These are phyloP conservation scores for Pythium oligandrum DNA, from an alignment of 352 stramenopile genomes.

Conservation along the genomic window DNA sequence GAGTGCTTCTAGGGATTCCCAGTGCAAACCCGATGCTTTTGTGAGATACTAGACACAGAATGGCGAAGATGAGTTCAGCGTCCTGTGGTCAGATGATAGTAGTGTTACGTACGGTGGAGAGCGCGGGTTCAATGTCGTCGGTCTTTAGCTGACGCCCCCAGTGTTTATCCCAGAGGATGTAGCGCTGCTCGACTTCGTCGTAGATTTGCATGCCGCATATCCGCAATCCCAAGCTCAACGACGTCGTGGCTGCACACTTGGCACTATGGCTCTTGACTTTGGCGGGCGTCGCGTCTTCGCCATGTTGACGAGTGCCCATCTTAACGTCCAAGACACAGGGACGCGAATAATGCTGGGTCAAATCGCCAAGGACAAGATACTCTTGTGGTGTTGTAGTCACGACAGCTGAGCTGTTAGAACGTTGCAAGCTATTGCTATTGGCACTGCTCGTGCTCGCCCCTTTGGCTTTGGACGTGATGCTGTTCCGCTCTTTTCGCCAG, in stretches of 20 bases:
- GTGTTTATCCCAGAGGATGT: constrained; percentile 76
- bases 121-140: constrained; percentile 53
- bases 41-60: constrained; percentile 47
- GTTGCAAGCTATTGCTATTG: constrained; percentile 1
- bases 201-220: constrained; percentile 85
- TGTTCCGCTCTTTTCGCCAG: constrained; percentile 42
- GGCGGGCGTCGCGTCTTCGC: constrained; percentile 53
- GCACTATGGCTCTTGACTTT: constrained; percentile 66
- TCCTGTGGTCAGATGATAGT: background rate
- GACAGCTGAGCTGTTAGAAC: background rate
- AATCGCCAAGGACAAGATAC: constrained; percentile 67
- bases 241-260: constrained; percentile 76
- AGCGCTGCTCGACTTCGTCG: constrained; percentile 43
- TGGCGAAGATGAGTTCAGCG: background rate
- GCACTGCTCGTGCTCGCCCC: background rate
- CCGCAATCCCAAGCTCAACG: constrained; percentile 52
- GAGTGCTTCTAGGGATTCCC: constrained; percentile 36
- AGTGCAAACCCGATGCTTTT: constrained; percentile 33
- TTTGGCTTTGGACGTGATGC: constrained; percentile 13
- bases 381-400: constrained; percentile 13
- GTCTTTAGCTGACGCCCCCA: constrained; percentile 58
- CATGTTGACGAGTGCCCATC: constrained; percentile 76
- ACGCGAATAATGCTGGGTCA: constrained; percentile 54
- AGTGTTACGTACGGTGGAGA: constrained; percentile 41
- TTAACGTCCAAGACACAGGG: constrained; percentile 81